phyloP scores from a whole-genome alignment of 2,329 filamentous ascomycete genomes.

The Ascochyta koolunga region DNA sequence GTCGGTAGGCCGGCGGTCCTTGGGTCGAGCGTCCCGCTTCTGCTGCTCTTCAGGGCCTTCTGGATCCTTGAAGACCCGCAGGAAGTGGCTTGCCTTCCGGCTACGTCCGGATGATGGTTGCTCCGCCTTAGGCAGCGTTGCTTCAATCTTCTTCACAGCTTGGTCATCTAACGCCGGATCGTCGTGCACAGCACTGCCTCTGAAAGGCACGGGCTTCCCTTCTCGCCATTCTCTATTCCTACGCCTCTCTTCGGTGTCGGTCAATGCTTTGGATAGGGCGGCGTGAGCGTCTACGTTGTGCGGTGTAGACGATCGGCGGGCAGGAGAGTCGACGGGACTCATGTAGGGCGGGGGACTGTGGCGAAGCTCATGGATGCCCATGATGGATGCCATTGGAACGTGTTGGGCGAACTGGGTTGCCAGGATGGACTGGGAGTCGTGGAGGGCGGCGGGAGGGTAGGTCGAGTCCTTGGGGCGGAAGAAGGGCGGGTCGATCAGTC shows the following conservation, averaged over 20 bases:
- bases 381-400: slow-evolving; percentile 22
- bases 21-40: slow-evolving; percentile 54
- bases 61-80: slow-evolving; percentile 69
- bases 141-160: slow-evolving; percentile 68
- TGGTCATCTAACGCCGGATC: slow-evolving; percentile 53
- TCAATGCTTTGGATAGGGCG: slow-evolving; percentile 34
- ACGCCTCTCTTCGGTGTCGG: slow-evolving; percentile 50
- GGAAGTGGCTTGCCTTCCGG: slow-evolving; percentile 69
- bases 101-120: slow-evolving; percentile 62
- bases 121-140: slow-evolving; percentile 65
- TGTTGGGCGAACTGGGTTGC: slow-evolving; percentile 43
- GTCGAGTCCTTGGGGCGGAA: slow-evolving; percentile 40
- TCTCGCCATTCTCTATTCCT: slow-evolving; percentile 57
- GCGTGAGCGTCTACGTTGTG: slow-evolving; percentile 28
- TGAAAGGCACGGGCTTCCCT: slow-evolving; percentile 54
- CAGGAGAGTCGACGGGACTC: slow-evolving; percentile 46
- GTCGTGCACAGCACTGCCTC: slow-evolving; percentile 44
- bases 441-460: slow-evolving; percentile 29
- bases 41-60: slow-evolving; percentile 61
- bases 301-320: slow-evolving; percentile 41
- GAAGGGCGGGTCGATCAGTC: slow-evolving; percentile 42
- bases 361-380: slow-evolving; percentile 28
- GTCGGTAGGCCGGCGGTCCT: slow-evolving; percentile 45
- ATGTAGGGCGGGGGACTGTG: slow-evolving; percentile 47
- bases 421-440: slow-evolving; percentile 40